A percentile compares a stretch with the other conserved stretches of the same genome.
phyloP scores from a whole-genome alignment of 306 rosid genomes.

The Quercus parvula region DNA sequence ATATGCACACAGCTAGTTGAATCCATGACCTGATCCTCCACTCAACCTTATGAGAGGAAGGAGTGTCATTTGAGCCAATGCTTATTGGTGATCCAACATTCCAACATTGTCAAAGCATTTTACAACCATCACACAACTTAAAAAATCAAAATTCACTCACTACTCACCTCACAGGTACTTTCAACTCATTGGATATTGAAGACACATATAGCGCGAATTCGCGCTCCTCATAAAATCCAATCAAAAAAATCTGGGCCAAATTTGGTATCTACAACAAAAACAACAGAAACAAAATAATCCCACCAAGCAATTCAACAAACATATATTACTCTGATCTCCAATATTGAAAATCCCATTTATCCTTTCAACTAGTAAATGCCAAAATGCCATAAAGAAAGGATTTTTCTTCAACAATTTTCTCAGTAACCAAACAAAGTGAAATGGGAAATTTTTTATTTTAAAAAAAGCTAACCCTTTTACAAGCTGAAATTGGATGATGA shows the following conservation, averaged over 20 bases:
- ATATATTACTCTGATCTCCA: not conserved
- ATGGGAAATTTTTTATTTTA: not conserved
- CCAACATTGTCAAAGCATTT: not conserved
- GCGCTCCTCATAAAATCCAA: conserved; percentile 96
- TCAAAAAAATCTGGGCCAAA: conserved; percentile 77
- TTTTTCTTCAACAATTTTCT: not conserved
- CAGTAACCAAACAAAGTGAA: not conserved
- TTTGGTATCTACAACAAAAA: conserved; percentile 65
- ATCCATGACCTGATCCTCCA: too few species aligned
- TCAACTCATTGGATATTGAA: conserved; percentile 89
- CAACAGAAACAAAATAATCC: conserved; percentile 1
- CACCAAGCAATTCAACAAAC: not conserved
- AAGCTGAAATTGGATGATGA: conserved; percentile 91
- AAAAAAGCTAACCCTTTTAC: conserved; percentile 65
- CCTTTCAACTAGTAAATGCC: not conserved
- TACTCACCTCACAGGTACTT: conserved; percentile 82
- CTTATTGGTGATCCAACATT: too few species aligned
- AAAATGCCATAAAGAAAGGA: not conserved
- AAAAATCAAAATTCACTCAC: not conserved
- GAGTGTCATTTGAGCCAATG: too few species aligned
- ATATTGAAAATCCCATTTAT: not conserved
- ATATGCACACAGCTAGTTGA: too few species aligned
- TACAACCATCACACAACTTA: not conserved
- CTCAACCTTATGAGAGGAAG: too few species aligned
- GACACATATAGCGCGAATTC: conserved; percentile 88